phyloP scores from a whole-genome alignment of 2,329 filamentous ascomycete genomes.

The Botrytis porri region DNA sequence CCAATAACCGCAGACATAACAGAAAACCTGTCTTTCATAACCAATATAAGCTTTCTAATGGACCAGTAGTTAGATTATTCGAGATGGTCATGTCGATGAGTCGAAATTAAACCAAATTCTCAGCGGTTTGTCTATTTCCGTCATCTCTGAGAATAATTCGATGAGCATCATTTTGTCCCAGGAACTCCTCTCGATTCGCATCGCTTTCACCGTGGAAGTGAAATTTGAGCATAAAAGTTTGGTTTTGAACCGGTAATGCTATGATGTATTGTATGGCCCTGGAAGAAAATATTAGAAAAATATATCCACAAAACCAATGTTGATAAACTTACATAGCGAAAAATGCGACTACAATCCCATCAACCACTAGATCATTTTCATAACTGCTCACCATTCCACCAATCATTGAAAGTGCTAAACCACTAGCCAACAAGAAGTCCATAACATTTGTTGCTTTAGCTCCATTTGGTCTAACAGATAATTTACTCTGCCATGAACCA shows the following conservation, averaged over 20 bases:
- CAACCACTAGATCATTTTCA: neutral
- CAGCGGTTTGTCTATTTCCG: neutral
- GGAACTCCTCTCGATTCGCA: neutral
- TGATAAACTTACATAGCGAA: neutral
- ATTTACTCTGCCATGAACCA: neutral
- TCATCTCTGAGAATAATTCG: neutral
- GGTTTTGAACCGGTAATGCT: neutral
- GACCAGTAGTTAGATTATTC: neutral
- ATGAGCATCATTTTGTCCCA: neutral
- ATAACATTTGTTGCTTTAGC: neutral
- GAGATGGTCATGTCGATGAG: neutral
- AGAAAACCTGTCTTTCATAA: neutral
- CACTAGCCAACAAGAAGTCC: neutral
- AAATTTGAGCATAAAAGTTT: neutral
- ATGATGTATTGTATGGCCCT: slow-evolving; percentile 15
- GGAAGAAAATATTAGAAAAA: neutral
- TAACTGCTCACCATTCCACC: neutral
- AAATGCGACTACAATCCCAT: neutral
- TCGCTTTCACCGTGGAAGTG: neutral
- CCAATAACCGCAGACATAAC: neutral
- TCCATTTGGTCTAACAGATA: neutral
- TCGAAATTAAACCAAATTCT: neutral
- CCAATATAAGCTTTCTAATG: neutral
- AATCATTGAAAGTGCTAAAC: neutral
- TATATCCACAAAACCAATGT: neutral